Percentiles rank a stretch among this genome's conserved stretches.
Evolutionary conservation across 1,139 yeast genomes (phyloP).

Genomic region (Blastobotrys niveus): DNA sequence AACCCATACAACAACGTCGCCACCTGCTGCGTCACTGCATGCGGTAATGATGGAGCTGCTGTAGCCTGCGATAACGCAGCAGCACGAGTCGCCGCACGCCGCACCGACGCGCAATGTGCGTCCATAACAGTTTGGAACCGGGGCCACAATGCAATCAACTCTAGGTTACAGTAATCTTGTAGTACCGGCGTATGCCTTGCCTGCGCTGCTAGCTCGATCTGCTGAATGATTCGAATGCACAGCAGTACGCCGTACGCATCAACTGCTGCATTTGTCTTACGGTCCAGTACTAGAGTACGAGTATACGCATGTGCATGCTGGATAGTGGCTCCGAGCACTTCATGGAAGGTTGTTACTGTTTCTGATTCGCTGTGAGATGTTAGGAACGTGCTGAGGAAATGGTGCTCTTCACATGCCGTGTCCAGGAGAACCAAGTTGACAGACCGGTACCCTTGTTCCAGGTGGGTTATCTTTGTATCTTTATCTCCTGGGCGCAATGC

Average conservation of each 20-base stretch:
- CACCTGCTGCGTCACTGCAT: slow-evolving; percentile 72
- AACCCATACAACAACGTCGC: slow-evolving; percentile 71
- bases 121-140: slow-evolving; percentile 73
- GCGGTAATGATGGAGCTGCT: slow-evolving; percentile 44
- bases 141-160: slow-evolving; percentile 73
- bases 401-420: slow-evolving; percentile 71
- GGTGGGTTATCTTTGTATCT: slow-evolving; percentile 50
- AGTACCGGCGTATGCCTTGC: slow-evolving; percentile 63
- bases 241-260: slow-evolving; percentile 77
- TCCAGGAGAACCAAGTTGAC: slow-evolving; percentile 70
- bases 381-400: slow-evolving; percentile 70
- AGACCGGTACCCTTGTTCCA: slow-evolving; percentile 69
- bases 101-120: slow-evolving; percentile 65
- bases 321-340: slow-evolving; percentile 44
- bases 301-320: slow-evolving; percentile 48
- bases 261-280: too few relatives aligned
- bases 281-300: slow-evolving; percentile 42
- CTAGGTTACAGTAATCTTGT: slow-evolving; percentile 66
- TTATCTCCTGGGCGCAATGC: slow-evolving; percentile 34
- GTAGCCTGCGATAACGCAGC: slow-evolving; percentile 26
- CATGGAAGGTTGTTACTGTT: slow-evolving; percentile 43
- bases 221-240: slow-evolving; percentile 68
- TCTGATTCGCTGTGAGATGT: slow-evolving; percentile 34
- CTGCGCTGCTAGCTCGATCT: slow-evolving; percentile 57
- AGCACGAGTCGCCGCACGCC: slow-evolving; percentile 37